These are phyloP conservation scores for Boletus eberwhitei DNA, from an alignment of 768 basidiomycete species.

Conservation along the genomic window DNA sequence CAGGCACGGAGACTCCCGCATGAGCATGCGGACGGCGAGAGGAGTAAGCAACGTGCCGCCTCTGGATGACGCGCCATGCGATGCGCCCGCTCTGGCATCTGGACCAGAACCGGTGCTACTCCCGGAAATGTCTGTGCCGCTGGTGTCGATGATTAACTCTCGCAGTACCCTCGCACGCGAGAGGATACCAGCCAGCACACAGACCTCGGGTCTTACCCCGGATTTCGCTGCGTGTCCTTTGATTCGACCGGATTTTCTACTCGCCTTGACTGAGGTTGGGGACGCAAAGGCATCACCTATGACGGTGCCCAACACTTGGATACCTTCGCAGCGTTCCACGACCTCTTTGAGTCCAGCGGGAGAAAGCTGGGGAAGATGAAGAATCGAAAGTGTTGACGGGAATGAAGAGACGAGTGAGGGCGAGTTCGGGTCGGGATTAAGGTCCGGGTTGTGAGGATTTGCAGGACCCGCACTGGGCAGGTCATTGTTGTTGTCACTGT, in stretches of 20 bases:
- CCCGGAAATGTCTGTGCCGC: background rate
- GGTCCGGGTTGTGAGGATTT: background rate
- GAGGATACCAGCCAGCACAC: constrained; percentile 10
- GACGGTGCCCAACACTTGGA: constrained; percentile 19
- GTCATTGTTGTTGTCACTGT: background rate
- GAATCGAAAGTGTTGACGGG: constrained; percentile 33
- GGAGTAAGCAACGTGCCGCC: constrained; percentile 35
- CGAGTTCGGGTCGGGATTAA: constrained; percentile 16
- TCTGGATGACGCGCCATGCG: background rate
- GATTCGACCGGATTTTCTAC: background rate
- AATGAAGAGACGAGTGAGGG: constrained; percentile 32
- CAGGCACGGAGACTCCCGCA: constrained; percentile 41
- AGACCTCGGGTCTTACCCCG: constrained; percentile 9
- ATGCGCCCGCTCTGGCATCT: background rate
- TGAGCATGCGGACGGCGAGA: constrained; percentile 38
- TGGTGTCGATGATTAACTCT: constrained; percentile 20
- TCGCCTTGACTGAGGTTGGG: background rate
- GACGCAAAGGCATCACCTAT: constrained; percentile 11
- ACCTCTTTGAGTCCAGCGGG: constrained; percentile 20
- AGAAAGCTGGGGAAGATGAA: constrained; percentile 23
- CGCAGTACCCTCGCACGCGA: constrained; percentile 11
- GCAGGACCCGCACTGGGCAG: background rate
- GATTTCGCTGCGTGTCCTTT: background rate
- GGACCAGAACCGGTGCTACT: background rate
- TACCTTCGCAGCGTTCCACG: constrained; percentile 17